Base-by-base conservation (phyloP, 768 basidiomycete genomes). In the Amanita thiersii region DNA sequence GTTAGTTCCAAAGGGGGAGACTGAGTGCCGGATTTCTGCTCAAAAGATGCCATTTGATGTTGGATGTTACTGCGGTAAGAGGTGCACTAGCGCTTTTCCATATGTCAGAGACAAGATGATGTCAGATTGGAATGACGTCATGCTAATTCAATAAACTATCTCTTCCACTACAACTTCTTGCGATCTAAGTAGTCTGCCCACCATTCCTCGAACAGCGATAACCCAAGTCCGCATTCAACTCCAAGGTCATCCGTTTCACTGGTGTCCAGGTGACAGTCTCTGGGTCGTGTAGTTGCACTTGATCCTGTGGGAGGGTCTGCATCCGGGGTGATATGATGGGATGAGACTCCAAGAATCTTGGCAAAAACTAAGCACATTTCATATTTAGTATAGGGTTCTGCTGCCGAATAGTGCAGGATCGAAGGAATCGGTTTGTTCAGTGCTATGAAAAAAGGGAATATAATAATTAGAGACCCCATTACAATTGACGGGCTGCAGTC, bases 381-480 rank as follows among this genome's bases (percentile, higher is more conserved):
- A 62, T 92, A 96, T 64, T 98, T 98, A 6, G 92, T 96, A 56
- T 83, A 79, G 1, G 85, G 77, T 52, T 88, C 83, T 12, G 77
- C 72, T 2, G 76, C 78, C 3, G 90, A 85, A 59, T 89, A 97
- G 60, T 97, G 94, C 3, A 97, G 47, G 38, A 96, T 81, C 0
- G 73, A 66, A 0, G 88, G 86, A 14, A 87, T 64, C 1, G 68
- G 40, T 26, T 51, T 59, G 42, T 66, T 64, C n/a, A 56, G 44
- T 10, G 44, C 68, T 69, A 43, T 24, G 26, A 9, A 36, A n/a
- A 25, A 18, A 11, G 33, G 14, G 35, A 30, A 19, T 32, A 24
- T 18, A 24, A 10, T 8, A 30, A 17, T 18, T 14, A 23, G 6
- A 28, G 21, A 23, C 41, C 26, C 21, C n/a, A 36, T 18, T 17